These are phyloP conservation scores for Magnolia kwangsiensis DNA, from an alignment of 164 flowering plant species.

Conservation along the genomic window DNA sequence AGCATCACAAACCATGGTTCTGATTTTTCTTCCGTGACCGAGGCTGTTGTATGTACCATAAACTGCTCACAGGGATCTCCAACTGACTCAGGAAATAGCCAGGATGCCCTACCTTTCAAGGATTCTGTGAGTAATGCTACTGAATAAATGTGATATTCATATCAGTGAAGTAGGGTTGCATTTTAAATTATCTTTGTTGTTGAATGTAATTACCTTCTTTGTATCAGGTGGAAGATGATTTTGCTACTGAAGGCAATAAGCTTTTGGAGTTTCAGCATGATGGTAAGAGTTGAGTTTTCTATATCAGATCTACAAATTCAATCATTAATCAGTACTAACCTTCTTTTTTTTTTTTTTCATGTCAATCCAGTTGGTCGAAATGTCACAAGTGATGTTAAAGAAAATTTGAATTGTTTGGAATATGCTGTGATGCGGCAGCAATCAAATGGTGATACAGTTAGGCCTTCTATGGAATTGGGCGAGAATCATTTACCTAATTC, in stretches of 20 bases:
- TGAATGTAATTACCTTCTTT: neutral
- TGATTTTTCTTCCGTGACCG: constrained; percentile 13
- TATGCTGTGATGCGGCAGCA: constrained; percentile 21
- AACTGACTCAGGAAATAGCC: constrained; percentile 10
- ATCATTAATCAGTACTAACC: neutral
- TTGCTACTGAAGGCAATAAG: constrained; percentile 16
- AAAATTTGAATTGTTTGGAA: constrained; percentile 15
- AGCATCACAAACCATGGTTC: constrained; percentile 13
- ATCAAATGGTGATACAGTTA: constrained; percentile 26
- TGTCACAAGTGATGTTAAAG: constrained; percentile 14
- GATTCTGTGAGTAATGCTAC: constrained; percentile 29
- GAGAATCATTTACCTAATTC: constrained; percentile 27
- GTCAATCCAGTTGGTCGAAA: constrained; percentile 10
- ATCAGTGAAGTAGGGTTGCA: too few species aligned
- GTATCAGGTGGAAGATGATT: constrained; percentile 35
- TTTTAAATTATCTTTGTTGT: constrained; percentile 3
- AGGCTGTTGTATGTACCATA: constrained; percentile 21
- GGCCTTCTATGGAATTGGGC: constrained; percentile 35
- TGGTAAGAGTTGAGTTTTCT: constrained; percentile 33
- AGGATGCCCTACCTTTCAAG: constrained; percentile 17
- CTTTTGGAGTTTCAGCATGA: constrained; percentile 18
- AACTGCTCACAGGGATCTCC: constrained; percentile 18
- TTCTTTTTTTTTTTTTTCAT: neutral
- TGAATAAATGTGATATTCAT: neutral
- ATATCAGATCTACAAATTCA: neutral